Evolutionary conservation across 768 basidiomycete genomes (phyloP).

Genomic region (Leccinum subtestaceum): DNA sequence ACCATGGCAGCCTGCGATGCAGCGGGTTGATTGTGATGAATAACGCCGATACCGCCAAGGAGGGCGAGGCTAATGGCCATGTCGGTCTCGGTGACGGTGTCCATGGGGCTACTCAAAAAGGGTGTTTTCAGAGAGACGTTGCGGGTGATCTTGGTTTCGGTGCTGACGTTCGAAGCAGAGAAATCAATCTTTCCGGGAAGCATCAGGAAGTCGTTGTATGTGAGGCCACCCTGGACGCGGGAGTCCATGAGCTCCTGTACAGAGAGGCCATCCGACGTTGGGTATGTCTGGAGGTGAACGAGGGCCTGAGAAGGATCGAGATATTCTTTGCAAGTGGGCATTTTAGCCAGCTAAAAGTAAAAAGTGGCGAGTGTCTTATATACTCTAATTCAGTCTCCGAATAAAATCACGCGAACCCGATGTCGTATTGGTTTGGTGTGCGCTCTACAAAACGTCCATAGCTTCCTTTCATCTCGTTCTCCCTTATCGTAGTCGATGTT

Average conservation of each 20-base stretch:
- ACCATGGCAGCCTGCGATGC: slow-evolving; percentile 95
- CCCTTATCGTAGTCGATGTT: no score
- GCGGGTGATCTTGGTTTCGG: slow-evolving; percentile 85
- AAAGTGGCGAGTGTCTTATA: background rate
- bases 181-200: slow-evolving; percentile 97
- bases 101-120: slow-evolving; percentile 98
- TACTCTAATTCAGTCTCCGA: slow-evolving; percentile 18
- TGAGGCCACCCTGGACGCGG: slow-evolving; percentile 81
- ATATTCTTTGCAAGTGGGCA: slow-evolving; percentile 36
- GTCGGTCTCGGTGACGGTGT: slow-evolving; percentile 94
- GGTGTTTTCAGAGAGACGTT: slow-evolving; percentile 93
- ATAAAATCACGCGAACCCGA: background rate
- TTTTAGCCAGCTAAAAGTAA: slow-evolving; percentile 28
- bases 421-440: no score
- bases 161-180: slow-evolving; percentile 70
- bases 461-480: no score
- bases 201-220: slow-evolving; percentile 96
- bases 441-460: no score
- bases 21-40: slow-evolving; percentile 91
- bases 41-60: slow-evolving; percentile 95
- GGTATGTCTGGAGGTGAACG: slow-evolving; percentile 70
- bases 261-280: slow-evolving; percentile 76
- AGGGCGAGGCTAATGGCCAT: slow-evolving; percentile 95
- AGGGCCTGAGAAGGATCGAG: slow-evolving; percentile 75
- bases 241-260: slow-evolving; percentile 87